Conservation (phyloP, 805 yeast species). For the Grigorovia humatica region DNA sequence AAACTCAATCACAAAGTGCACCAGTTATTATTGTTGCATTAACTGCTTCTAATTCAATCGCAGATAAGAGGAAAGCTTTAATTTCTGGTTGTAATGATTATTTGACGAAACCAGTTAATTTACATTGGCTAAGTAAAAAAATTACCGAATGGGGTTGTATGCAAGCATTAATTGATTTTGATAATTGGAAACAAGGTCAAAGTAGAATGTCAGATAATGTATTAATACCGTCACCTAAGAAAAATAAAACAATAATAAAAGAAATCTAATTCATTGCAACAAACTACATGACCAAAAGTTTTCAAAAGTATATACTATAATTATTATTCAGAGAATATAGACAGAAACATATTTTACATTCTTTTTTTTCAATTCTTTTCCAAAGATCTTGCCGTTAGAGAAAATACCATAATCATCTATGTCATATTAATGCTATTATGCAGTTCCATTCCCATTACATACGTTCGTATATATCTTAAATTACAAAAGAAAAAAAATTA, state of each 20-base stretch:
- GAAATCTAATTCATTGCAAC: background rate
- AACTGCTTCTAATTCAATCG: conserved; percentile 81
- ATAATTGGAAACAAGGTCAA: conserved; percentile 65
- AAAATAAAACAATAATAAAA: conserved; percentile 1
- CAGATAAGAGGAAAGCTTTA: conserved; percentile 81
- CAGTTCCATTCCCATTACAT: background rate
- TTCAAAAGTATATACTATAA: too few relatives aligned
- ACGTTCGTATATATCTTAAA: too few relatives aligned
- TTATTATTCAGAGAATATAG: background rate
- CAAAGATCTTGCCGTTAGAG: too few relatives aligned
- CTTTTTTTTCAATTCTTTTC: background rate
- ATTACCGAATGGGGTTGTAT: conserved; percentile 98
- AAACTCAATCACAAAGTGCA: conserved; percentile 38
- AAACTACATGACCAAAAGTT: too few relatives aligned
- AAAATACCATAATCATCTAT: too few relatives aligned
- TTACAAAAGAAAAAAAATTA: too few relatives aligned
- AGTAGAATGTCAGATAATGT: conserved; percentile 32
- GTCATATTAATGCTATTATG: background rate
- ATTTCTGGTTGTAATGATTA: conserved; percentile 98
- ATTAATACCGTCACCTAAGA: conserved; percentile 2
- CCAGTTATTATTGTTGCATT: conserved; percentile 98
- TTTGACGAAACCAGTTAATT: conserved; percentile 88
- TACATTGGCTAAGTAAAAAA: conserved; percentile 88
- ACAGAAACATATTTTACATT: background rate
- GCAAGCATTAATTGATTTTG: conserved; percentile 95